Evolutionary conservation across 345 rosid genomes (phyloP), one percentile per base, ranked within the genome.

Genomic region (Aquilaria yunnanensis): DNA sequence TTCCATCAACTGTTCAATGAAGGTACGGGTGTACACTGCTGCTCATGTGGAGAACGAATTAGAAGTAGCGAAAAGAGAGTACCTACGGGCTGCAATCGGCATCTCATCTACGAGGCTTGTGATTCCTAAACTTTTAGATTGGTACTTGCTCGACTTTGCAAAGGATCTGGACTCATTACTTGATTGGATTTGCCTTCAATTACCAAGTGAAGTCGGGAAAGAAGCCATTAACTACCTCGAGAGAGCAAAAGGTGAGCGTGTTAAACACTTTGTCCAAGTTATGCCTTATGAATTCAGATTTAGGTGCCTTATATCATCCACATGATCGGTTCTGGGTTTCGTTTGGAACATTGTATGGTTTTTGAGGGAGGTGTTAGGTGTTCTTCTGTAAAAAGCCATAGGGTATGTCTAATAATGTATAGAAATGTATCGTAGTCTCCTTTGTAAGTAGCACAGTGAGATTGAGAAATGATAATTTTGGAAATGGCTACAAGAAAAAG

Each of bases 101-200:
- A 72, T 87, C 68, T 79, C 90, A 45, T 33, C 72, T 2, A 63
- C 54, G 23, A 79, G 86, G 68, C 81, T 86, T 33, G 88, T 68
- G 54, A 86, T 87, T 54, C 90, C 90, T 3, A 89, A 87, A 72
- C 70, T 89, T 69, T 74, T 92, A 71, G 88, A 83, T 70, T 81
- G 98, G 96, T 89, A 89, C 70, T 71, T 83, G 59, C 86, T 80
- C 7, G 96, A 92, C 77, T 89, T 87, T 71, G 90, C 98, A 32
- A 92, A 92, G 71, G 89, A 92, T 77, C 63, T 72, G 55, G 89
- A 82, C 69, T 92, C 92, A 32, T 69, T 92, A 66, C 86, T 92
- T 8, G 92, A 92, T 65, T 89, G 95, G 98, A 77, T 87, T 57
- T 87, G 83, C 78, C 96, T 86, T 59, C 96, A 92, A 70, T 63